These are phyloP conservation scores for Larix kaempferi DNA, from an alignment of 75 land plant genomes.

Conservation along the genomic window DNA sequence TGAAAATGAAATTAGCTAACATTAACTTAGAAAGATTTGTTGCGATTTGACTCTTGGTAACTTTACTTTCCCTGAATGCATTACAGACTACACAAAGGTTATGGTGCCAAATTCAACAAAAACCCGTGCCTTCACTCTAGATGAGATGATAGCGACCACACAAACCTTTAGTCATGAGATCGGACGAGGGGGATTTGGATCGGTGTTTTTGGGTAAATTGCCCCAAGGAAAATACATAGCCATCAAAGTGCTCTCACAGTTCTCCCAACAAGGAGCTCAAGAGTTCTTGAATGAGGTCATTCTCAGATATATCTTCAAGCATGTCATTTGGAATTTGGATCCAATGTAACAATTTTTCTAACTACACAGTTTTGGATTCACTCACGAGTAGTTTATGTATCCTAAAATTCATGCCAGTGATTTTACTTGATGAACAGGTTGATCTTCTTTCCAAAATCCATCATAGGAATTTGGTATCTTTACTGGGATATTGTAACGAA, in stretches of 20 bases:
- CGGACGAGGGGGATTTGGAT: not conserved
- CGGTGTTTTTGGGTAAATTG: not conserved
- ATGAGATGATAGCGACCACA: not conserved
- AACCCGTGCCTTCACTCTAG: not conserved
- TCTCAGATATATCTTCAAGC: not conserved
- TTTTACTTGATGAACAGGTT: not conserved
- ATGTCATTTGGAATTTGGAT: too few species aligned
- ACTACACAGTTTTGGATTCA: not conserved
- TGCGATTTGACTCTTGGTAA: not conserved
- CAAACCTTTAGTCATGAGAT: not conserved
- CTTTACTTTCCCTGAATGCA: too few species aligned
- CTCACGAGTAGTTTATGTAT: too few species aligned
- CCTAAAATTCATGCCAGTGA: too few species aligned
- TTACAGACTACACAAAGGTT: too few species aligned
- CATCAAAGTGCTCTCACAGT: not conserved
- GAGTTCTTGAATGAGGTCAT: not conserved
- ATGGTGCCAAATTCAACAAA: not conserved
- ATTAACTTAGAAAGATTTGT: not conserved
- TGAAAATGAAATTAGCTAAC: not conserved
- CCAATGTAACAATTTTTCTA: not conserved
- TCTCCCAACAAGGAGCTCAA: not conserved
- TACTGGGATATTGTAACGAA: conserved; percentile 52
- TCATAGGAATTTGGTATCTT: not conserved
- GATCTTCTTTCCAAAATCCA: not conserved
- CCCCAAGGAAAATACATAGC: not conserved